phyloP scores from a whole-genome alignment of 176 grass and related monocot genomes.

The Eragrostis nindensis region DNA sequence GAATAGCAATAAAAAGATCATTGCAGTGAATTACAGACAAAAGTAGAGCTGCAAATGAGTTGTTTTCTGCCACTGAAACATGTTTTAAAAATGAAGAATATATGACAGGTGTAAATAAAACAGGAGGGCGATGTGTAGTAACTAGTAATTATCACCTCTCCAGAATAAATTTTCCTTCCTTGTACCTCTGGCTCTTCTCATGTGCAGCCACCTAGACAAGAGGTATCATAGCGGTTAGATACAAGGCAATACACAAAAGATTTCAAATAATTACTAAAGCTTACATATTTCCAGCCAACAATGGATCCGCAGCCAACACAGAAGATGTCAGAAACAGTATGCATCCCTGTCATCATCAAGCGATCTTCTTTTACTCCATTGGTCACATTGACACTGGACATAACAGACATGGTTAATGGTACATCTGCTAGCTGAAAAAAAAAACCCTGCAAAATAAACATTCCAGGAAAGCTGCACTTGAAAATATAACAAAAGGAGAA shows the following conservation, averaged over 20 bases:
- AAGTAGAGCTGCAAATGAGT: neutral
- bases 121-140: neutral
- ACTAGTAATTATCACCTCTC: conserved; percentile 84
- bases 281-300: conserved; percentile 99
- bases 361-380: conserved; percentile 86
- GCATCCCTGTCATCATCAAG: conserved; percentile 90
- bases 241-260: conserved; percentile 31
- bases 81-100: neutral
- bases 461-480: neutral
- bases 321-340: conserved; percentile 96
- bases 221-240: conserved; percentile 35
- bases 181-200: conserved; percentile 92
- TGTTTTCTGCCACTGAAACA: neutral
- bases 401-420: conserved; percentile 32
- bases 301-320: conserved; percentile 96
- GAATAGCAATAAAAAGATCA: conserved; percentile 35
- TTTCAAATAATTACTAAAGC: conserved; percentile 27
- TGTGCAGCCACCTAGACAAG: conserved; percentile 71
- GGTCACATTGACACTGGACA: conserved; percentile 86
- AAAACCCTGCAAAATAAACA: neutral
- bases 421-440: conserved; percentile 5
- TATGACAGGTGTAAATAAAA: neutral
- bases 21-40: neutral
- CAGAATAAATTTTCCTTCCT: conserved; percentile 97
- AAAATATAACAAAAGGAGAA: neutral